Percentiles rank a stretch among this genome's conserved stretches.
phyloP scores from a whole-genome alignment of 345 rosid genomes.

The Raphanus raphanistrum region DNA sequence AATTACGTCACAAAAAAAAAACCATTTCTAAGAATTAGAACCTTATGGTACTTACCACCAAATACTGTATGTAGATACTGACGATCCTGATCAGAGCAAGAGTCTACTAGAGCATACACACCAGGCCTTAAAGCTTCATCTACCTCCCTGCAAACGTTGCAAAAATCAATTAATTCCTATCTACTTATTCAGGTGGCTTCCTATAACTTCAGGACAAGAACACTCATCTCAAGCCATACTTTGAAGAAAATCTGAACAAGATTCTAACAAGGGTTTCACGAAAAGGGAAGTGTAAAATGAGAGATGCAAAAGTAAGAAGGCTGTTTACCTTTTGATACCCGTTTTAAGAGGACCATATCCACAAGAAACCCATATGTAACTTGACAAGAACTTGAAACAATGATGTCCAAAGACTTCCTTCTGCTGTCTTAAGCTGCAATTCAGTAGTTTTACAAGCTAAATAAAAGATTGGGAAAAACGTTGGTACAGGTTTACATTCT shows the following conservation, averaged over 20 bases:
- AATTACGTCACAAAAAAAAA: neutral
- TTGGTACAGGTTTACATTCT: neutral
- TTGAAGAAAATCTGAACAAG: neutral
- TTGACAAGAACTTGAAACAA: slow-evolving; percentile 72
- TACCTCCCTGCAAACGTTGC: slow-evolving; percentile 61
- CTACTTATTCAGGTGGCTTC: neutral
- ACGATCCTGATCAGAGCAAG: slow-evolving; percentile 74
- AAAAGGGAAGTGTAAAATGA: neutral
- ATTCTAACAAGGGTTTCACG: neutral
- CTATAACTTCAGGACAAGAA: neutral
- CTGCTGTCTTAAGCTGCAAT: slow-evolving; percentile 84
- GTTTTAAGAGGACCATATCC: slow-evolving; percentile 69
- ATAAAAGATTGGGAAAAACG: neutral
- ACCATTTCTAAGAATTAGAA: neutral
- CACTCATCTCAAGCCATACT: slow-evolving; percentile 5
- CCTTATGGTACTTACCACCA: slow-evolving; percentile 60
- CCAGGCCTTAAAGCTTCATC: slow-evolving; percentile 92
- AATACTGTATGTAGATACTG: slow-evolving; percentile 79
- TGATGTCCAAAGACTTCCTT: slow-evolving; percentile 68
- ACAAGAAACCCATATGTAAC: slow-evolving; percentile 73
- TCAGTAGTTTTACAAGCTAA: slow-evolving; percentile 3
- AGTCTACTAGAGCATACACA: slow-evolving; percentile 81
- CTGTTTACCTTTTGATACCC: slow-evolving; percentile 71
- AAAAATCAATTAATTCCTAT: slow-evolving; percentile 17
- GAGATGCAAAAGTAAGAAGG: neutral